A percentile compares a stretch with the other conserved stretches of the same genome.
phyloP scores from a whole-genome alignment of 176 grass and related monocot species.

The maize (Zea mays) region DNA sequence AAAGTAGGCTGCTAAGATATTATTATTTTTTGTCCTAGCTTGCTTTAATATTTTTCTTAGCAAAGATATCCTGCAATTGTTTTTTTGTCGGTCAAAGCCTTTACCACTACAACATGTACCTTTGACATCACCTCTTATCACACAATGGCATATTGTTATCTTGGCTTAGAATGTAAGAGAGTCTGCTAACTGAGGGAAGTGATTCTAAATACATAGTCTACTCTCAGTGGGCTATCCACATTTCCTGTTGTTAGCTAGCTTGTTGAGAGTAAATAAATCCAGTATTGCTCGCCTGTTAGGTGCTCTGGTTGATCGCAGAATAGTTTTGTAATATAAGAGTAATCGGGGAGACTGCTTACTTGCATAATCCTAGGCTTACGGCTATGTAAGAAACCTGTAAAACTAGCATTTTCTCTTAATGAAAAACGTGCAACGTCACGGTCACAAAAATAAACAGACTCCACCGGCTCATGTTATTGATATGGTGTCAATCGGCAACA shows the following conservation, averaged over 20 bases:
- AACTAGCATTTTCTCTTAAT: background rate
- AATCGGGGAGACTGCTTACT: background rate
- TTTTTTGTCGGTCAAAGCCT: conserved; percentile 19
- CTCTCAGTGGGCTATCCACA: background rate
- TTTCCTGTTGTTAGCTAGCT: background rate
- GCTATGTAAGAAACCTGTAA: background rate
- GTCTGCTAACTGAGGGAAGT: conserved; percentile 22
- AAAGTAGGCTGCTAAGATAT: conserved; percentile 23
- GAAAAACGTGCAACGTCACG: background rate
- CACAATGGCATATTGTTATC: conserved; percentile 21
- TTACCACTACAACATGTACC: conserved; percentile 19
- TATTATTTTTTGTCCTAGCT: conserved; percentile 12
- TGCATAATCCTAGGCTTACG: background rate
- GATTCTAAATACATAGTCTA: conserved; percentile 1
- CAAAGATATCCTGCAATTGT: background rate
- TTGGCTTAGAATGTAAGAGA: conserved; percentile 43
- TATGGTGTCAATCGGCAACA: background rate
- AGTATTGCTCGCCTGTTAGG: background rate
- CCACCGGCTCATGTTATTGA: background rate
- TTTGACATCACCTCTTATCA: conserved; percentile 27
- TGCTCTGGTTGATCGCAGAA: background rate
- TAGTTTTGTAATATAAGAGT: background rate
- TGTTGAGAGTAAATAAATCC: background rate
- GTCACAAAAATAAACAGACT: background rate
- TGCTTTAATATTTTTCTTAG: conserved; percentile 4